Base-by-base conservation (phyloP, 768 basidiomycete species). In the Boletellus ananiceps region DNA sequence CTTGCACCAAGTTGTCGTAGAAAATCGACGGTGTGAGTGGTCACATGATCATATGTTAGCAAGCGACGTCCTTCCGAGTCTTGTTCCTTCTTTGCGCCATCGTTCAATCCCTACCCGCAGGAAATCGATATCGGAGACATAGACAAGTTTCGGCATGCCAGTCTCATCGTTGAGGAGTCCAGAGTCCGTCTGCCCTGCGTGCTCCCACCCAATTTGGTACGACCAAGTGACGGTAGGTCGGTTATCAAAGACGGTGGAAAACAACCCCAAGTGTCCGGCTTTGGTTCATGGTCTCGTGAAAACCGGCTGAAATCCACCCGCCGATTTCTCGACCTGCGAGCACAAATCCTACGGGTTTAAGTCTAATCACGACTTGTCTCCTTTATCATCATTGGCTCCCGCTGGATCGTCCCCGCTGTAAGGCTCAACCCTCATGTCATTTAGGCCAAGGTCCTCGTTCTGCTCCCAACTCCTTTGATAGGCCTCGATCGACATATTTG, bases 371-470 rank as follows among this genome's bases (percentile, higher is more conserved):
- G 38, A 49, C 32, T 39, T 35, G 2, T 43, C 49, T 9, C 15
- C 33, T 33, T 31, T n/a, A 37, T 38, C 31, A 18, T 9, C 25
- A 2, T 16, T 19, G 31, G 11, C 41, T 42, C 50, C 51, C 25
- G 37, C 46, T 39, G 46, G 41, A 25, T 54, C 38, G 27, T 55
- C 60, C 25, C 15, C 58, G 8, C 40, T 51, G 35, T 66, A 68
- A 8, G 52, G 55, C 58, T 92, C 89, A 1, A 92, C 86, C 58
- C 83, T 83, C 65, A 93, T 93, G 59, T 92, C 90, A 58, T 93
- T 92, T 63, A 99, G 66, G 5, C 95, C 96, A 13, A 98, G 74
- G 43, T 93, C 91, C 64, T 98, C 96, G 59, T 99, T 93, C 73
- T 99, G 93, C 38, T 91, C 81, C 73, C 79, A 88, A 4, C 82